Percentiles rank a stretch among this genome's conserved stretches.
Evolutionary conservation across 176 grass and related monocot species (phyloP).

Genomic region (Carex kokanica): DNA sequence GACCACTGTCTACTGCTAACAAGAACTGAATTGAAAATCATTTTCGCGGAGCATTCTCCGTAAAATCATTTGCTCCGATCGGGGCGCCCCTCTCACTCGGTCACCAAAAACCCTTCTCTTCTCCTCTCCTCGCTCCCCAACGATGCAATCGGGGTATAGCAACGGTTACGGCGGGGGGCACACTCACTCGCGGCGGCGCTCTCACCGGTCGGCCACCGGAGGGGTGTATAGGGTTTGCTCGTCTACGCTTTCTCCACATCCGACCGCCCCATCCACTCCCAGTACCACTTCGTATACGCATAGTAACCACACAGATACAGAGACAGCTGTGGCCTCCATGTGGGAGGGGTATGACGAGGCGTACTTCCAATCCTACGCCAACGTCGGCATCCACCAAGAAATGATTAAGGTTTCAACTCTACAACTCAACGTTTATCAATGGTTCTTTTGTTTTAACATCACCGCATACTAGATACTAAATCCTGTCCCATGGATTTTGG

Average conservation of each 20-base stretch:
- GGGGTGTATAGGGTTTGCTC: conserved; percentile 41
- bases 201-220: conserved; percentile 30
- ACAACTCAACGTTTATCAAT: neutral
- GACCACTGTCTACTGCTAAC: neutral
- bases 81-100: neutral
- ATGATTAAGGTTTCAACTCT: conserved; percentile 68
- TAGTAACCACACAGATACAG: neutral
- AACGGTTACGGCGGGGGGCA: conserved; percentile 47
- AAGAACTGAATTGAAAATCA: neutral
- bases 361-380: conserved; percentile 83
- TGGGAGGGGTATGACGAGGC: conserved; percentile 51
- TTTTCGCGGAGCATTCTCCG: neutral
- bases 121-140: neutral
- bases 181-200: conserved; percentile 36
- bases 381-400: conserved; percentile 70
- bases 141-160: conserved; percentile 57
- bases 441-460: neutral
- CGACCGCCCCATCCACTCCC: neutral
- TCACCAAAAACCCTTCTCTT: neutral
- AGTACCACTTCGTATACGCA: conserved; percentile 12
- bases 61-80: neutral
- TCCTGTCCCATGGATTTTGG: neutral
- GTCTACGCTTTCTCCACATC: conserved; percentile 7
- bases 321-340: conserved; percentile 10
- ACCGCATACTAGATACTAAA: neutral